These are phyloP conservation scores for Fusarium fracticaudum DNA, from an alignment of 2,329 filamentous ascomycete genomes.

Conservation along the genomic window DNA sequence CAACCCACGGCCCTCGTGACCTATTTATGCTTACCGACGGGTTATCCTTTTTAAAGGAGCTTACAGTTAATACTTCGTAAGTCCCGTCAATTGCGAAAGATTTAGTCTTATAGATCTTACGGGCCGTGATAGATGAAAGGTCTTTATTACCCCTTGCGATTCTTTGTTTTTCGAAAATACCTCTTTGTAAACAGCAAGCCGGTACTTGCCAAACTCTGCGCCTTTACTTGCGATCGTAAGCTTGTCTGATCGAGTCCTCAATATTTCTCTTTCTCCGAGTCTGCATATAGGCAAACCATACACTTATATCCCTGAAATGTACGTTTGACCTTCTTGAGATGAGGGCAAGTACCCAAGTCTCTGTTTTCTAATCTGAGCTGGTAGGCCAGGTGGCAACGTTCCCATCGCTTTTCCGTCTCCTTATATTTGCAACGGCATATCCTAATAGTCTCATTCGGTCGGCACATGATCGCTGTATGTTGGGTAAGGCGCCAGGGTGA, in stretches of 20 bases:
- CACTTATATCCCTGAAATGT: neutral
- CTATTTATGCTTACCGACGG: neutral
- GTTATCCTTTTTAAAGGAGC: neutral
- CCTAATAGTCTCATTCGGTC: neutral
- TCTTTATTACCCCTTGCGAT: rapidly evolving
- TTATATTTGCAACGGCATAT: neutral
- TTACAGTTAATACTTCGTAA: rapidly evolving
- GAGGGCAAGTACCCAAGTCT: neutral
- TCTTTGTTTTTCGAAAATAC: rapidly evolving
- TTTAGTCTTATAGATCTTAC: neutral
- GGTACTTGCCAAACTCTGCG: rapidly evolving
- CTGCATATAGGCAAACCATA: rapidly evolving
- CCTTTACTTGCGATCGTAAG: rapidly evolving
- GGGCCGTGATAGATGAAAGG: rapidly evolving
- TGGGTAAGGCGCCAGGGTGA: rapidly evolving
- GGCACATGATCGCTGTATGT: rapidly evolving
- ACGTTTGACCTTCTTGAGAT: rapidly evolving
- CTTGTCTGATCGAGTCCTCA: rapidly evolving
- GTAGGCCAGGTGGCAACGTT: no score
- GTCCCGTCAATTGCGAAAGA: no score
- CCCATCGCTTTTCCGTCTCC: no score
- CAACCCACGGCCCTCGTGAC: rapidly evolving
- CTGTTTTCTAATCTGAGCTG: neutral
- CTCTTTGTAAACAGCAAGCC: rapidly evolving
- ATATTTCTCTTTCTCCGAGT: rapidly evolving